Percentiles rank a stretch among this genome's conserved stretches.
phyloP scores from a whole-genome alignment of 345 rosid species.

The Excoecaria cochinchinensis region DNA sequence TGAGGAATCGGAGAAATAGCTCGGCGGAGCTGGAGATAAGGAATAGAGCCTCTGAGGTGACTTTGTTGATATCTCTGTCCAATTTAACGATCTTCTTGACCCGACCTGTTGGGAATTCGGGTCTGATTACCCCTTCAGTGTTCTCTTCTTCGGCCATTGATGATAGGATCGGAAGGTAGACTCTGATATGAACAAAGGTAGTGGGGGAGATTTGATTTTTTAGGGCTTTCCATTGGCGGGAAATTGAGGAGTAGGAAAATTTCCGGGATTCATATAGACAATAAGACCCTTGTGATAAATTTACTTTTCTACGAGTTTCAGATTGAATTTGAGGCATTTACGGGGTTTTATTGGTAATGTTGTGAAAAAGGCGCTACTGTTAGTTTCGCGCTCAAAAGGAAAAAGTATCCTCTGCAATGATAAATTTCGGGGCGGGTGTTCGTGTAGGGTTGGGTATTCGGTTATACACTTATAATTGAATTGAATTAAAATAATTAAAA shows the following conservation, averaged over 20 bases:
- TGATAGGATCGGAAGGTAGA: conserved; percentile 7
- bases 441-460: too few species aligned
- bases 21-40: conserved; percentile 57
- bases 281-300: neutral
- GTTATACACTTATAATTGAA: too few species aligned
- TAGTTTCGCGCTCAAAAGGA: neutral
- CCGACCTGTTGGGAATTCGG: conserved; percentile 62
- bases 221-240: conserved; percentile 30
- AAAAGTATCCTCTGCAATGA: too few species aligned
- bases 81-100: conserved; percentile 82
- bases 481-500: too few species aligned
- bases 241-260: neutral
- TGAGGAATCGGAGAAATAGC: conserved; percentile 69
- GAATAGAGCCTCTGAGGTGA: conserved; percentile 77
- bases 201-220: neutral
- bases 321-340: neutral
- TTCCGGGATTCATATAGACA: neutral
- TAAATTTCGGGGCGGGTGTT: too few species aligned
- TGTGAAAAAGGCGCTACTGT: neutral
- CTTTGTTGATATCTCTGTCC: conserved; percentile 81
- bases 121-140: conserved; percentile 19
- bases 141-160: conserved; percentile 66
- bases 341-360: neutral
- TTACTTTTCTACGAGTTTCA: neutral
- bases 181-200: neutral